Percentiles rank a stretch among this genome's conserved stretches.
phyloP scores from a whole-genome alignment of 208 protist genomes.

The Leishmania mexicana region DNA sequence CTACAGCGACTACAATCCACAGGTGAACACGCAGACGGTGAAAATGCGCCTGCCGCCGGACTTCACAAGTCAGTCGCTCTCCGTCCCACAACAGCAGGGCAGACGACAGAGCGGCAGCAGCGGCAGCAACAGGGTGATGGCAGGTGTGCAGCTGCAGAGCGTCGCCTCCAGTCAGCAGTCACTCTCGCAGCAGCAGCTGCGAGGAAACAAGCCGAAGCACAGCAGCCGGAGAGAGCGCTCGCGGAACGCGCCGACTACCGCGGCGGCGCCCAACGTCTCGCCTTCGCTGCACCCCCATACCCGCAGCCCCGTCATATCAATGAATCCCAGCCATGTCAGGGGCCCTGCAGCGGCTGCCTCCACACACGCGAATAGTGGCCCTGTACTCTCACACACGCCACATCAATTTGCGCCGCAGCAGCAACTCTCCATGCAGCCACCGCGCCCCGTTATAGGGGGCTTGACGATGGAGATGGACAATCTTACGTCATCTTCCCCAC shows the following conservation, averaged over 20 bases:
- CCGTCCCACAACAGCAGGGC: not conserved
- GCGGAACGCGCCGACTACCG: not conserved
- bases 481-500: conserved; percentile 4
- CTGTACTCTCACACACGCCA: conserved; percentile 8
- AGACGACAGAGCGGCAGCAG: not conserved
- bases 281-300: not conserved
- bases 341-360: not conserved
- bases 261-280: not conserved
- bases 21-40: conserved; percentile 39
- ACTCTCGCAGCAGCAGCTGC: conserved; percentile 4
- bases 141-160: not conserved
- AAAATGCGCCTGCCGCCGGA: conserved; percentile 22
- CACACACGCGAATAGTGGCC: not conserved
- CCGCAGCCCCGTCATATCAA: not conserved
- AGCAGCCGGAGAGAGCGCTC: conserved; percentile 3
- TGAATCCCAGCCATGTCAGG: not conserved
- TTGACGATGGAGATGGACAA: conserved; percentile 27
- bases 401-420: conserved; percentile 4
- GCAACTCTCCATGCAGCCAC: not conserved
- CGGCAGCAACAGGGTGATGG: not conserved
- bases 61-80: conserved; percentile 22
- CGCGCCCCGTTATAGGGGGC: conserved; percentile 1
- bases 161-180: not conserved
- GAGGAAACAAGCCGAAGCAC: not conserved
- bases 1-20: conserved; percentile 32